Evolutionary conservation across 495 filamentous ascomycete species (phyloP).

Genomic region (Echria macrotheca): DNA sequence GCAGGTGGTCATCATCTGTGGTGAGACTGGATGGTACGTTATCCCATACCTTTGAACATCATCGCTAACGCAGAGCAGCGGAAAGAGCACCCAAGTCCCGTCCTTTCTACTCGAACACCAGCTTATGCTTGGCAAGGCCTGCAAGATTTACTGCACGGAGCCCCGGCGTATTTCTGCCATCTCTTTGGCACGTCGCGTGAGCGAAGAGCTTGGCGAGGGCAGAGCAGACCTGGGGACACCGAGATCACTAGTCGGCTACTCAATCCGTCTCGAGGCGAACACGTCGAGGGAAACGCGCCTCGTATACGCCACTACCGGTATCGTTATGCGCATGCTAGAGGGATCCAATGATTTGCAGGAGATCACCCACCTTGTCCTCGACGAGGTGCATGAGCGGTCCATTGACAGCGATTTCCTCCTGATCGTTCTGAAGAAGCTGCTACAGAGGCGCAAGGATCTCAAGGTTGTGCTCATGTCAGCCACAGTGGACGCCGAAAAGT

Average conservation of each 20-base stretch:
- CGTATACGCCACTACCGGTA: slow-evolving; percentile 82
- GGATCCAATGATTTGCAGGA: slow-evolving; percentile 76
- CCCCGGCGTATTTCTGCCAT: slow-evolving; percentile 96
- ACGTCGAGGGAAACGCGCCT: slow-evolving; percentile 72
- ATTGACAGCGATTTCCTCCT: slow-evolving; percentile 96
- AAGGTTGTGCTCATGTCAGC: slow-evolving; percentile 92
- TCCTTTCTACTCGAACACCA: slow-evolving; percentile 87
- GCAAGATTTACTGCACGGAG: slow-evolving; percentile 93
- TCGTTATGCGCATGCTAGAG: slow-evolving; percentile 96
- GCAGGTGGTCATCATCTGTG: slow-evolving; percentile 84
- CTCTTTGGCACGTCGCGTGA: slow-evolving; percentile 83
- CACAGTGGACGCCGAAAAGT: slow-evolving; percentile 84
- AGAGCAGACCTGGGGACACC: slow-evolving; percentile 74
- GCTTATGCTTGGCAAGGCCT: slow-evolving; percentile 68
- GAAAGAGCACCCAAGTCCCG: slow-evolving; percentile 95
- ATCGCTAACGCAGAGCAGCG: too few species aligned
- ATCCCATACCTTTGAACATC: too few species aligned
- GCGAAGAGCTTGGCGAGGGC: slow-evolving; percentile 85
- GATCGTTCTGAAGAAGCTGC: slow-evolving; percentile 77
- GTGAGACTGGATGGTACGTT: slow-evolving; percentile 96
- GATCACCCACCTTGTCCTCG: slow-evolving; percentile 86
- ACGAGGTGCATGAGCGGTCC: slow-evolving; percentile 90
- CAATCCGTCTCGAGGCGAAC: slow-evolving; percentile 86
- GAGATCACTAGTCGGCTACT: slow-evolving; percentile 85
- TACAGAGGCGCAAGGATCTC: slow-evolving; percentile 64